Percentiles rank a stretch among this genome's conserved stretches.
Conservation (phyloP, 2,329 filamentous ascomycete genomes). For the Verticillium dahliae region DNA sequence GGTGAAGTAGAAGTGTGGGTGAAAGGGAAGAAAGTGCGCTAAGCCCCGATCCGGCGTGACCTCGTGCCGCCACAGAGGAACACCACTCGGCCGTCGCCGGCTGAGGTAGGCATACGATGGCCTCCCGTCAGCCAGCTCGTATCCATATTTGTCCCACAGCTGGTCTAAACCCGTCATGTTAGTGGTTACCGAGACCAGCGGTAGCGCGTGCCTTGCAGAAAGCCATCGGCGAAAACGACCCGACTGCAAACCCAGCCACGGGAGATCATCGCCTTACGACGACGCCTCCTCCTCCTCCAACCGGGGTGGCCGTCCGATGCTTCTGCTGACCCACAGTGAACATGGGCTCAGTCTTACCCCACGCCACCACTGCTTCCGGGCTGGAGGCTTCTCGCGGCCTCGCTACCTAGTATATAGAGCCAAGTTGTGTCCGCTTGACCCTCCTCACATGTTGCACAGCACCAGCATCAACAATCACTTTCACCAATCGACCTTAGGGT, state of each 20-base stretch:
- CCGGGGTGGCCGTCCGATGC: not conserved
- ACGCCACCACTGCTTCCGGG: not conserved
- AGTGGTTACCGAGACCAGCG: not conserved
- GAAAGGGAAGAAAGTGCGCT: not conserved
- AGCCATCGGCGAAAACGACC: not conserved
- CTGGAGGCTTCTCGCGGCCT: not conserved
- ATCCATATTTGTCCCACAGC: not conserved
- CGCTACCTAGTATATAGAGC: not conserved
- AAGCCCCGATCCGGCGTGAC: not conserved
- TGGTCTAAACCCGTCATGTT: not conserved
- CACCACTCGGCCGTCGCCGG: not conserved
- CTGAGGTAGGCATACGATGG: not conserved
- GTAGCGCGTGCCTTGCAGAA: not conserved
- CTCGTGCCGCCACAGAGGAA: not conserved
- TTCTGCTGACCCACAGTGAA: not conserved
- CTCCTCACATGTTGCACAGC: not conserved
- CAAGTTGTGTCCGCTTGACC: not conserved
- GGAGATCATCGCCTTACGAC: not conserved
- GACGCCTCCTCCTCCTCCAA: not conserved
- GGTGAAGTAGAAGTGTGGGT: not conserved
- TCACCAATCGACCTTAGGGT: not conserved
- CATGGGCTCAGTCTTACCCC: not conserved
- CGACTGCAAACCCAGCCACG: not conserved
- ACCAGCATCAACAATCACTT: conserved; percentile 2
- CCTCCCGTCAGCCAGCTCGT: not conserved